Evolutionary conservation across 257 asterid species (phyloP), one percentile per base, ranked within the genome.

Genomic region (Marsdenia floribunda): DNA sequence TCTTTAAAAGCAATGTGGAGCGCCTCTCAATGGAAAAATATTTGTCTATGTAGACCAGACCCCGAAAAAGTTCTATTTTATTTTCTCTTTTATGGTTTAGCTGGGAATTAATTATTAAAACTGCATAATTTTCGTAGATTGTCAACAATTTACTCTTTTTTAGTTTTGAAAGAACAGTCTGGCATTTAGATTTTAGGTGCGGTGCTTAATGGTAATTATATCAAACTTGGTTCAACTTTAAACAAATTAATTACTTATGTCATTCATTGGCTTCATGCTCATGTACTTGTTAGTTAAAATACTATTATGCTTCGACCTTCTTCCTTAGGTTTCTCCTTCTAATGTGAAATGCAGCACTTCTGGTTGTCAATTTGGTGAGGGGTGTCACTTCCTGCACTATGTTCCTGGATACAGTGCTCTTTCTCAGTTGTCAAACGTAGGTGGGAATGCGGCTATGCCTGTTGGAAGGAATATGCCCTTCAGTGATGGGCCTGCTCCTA

Each of bases 341-440:
- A 18, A 21, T 76, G 33, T 60, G 16, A 37, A 44, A 49, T 85
- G 86, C 91, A 93, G 98, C 85, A 84, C 86, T 71, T 81, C 93
- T 5, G 92, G 92, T 19, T 87, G 91, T 75, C 87, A 80, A 60
- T 90, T 87, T 71, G 93, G 97, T 33, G 93, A 90, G 83, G 84
- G 82, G 67, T 93, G 98, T 80, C 97, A 93, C 80, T 93, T 91
- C 81, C 92, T 91, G 63, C 98, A 91, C 85, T 73, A 83, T 64
- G 87, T 89, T 55, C 97, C 96, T 37, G 98, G 97, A 69, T 90
- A 90, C 59, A 89, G 85, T 68, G 91, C 95, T 1, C 93, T 87
- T 33, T 85, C 97, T 72, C 97, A 93, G 79, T 76, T 87, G 82
- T 70, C 77, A 65, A 72, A 68, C 44, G 83, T 85, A 91, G 88